Evolutionary conservation across 176 grass and related monocot genomes (phyloP), one percentile per base, ranked within the genome.

Genomic region (Carex scoparia): DNA sequence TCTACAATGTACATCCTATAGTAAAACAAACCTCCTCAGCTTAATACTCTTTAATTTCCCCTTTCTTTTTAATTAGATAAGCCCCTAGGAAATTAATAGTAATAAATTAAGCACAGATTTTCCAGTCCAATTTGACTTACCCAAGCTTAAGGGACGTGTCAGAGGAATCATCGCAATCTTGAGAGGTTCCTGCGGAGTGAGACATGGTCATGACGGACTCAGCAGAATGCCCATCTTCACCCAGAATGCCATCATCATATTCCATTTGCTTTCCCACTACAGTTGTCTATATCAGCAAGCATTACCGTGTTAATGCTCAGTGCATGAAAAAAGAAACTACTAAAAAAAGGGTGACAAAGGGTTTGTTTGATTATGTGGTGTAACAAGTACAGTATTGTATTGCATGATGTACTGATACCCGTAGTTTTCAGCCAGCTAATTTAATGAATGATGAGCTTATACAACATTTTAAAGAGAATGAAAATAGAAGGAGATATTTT

Each of bases 141-240:
- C 61, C 96, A 81, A 99, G 84, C 61, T 88, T 99, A 61, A 99
- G 90, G 30, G 91, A 99, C 19, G 91, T 94, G 70, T 92, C 96
- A 0, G 93, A 95, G 49, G 88, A 86, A 82, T 99, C 91, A 79
- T 99, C 96, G 35, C 51, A 83, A 79, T 95, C 93, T 42, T 86
- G 91, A 10, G 96, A 89, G 55, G 91, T 87, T 90, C 87, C 89
- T 16, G 9, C 73, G 3, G 93, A 92, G 42, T 95, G 69, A 51
- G 91, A 86, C 31, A 85, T 90, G 63, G 94, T 95, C 87, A 95
- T 94, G 31, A 95, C 93, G 58, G 96, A 99, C 86, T 99, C 96
- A 65, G 96, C 91, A 13, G 96, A 95, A 61, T 91, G 96, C 11
- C 96, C 91, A 84, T 95, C 96, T 90, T 99, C 96, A 65, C 85